Conservation (phyloP, 371 early-diverging fungal species). For the Syncephalis plumigaleata region DNA sequence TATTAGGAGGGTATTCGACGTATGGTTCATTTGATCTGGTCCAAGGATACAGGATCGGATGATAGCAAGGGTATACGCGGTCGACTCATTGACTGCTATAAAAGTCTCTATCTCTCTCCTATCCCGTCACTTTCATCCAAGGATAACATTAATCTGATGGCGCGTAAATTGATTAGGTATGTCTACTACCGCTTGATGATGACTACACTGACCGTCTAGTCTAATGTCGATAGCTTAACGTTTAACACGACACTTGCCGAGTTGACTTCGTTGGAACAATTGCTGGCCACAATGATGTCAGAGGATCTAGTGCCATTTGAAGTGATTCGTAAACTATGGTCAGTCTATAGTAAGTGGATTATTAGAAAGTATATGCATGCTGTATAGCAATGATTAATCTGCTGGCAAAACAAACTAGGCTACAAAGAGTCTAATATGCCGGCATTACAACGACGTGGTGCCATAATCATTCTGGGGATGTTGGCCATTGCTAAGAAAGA, state of each 20-base stretch:
- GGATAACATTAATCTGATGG: slow-evolving; percentile 43
- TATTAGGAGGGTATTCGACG: slow-evolving; percentile 61
- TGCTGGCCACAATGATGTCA: slow-evolving; percentile 55
- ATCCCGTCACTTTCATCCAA: slow-evolving; percentile 26
- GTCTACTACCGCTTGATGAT: slow-evolving; percentile 5
- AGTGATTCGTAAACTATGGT: slow-evolving; percentile 72
- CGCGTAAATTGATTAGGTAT: slow-evolving; percentile 48
- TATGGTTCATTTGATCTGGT: slow-evolving; percentile 94
- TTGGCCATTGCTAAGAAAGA: slow-evolving; percentile 64
- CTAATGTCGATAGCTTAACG: slow-evolving; percentile 26
- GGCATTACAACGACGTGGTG: slow-evolving; percentile 64
- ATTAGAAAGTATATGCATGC: too few species aligned
- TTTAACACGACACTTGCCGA: slow-evolving; percentile 76
- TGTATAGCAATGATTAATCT: not conserved
- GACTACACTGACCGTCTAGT: not conserved
- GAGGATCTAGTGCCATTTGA: slow-evolving; percentile 33
- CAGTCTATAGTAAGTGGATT: slow-evolving; percentile 40
- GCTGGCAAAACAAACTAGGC: too few species aligned
- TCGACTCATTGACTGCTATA: slow-evolving; percentile 59
- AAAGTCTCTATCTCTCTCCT: slow-evolving; percentile 56
- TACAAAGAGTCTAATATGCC: slow-evolving; percentile 17
- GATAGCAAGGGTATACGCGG: slow-evolving; percentile 70
- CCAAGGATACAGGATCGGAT: slow-evolving; percentile 58
- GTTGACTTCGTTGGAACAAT: slow-evolving; percentile 80
- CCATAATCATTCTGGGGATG: slow-evolving; percentile 83